Base-by-base conservation (phyloP, 2,329 filamentous ascomycete species). In the Laburnicola sp. region DNA sequence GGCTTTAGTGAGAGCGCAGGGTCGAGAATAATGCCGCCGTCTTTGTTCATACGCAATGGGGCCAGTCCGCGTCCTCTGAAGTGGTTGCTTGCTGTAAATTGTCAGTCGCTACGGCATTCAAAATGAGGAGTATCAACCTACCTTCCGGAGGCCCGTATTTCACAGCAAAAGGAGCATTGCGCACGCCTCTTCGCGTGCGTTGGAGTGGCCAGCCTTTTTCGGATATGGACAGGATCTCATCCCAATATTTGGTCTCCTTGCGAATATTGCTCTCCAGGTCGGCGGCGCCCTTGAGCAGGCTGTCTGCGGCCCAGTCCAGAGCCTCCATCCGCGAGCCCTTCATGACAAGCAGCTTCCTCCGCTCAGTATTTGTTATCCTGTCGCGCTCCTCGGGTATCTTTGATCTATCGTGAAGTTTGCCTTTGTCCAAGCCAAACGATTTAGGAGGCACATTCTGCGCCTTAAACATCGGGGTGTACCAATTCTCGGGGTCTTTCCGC, bases 141-240 rank as follows among this genome's bases (percentile, higher is more conserved):
- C 82, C 82, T 76, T 97, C 93, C 9, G 87, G 81, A 66, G 96
- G 96, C 6, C 93, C 94, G 73, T 93, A 97, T 57, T 89, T 86
- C 31, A 97, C 93, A 21, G 88, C 91, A 43, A 97, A 79, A 0
- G 91, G 90, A 35, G 94, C 77, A 42, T 88, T 83, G 60, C 87
- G 93, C 22, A 51, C 58, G 30, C 67, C 65, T 34, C 57, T 63
- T 22, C 66, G 56, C n/a, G 65, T 56, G 21, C 66, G 64, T 34
- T 71, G 68, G 16, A 97, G 78, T 21, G 88, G 86, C 93, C 94
- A 99, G 3, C 92, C 91, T 48, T 86, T 86, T 59, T 91, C 84
- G 58, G 87, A 91, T 38, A 97, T 85, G 7, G 85, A 83, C 40
- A 96, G 76, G 2, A 97, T 82, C 62, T 96, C 87, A 48, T 88